Base-by-base conservation (phyloP, 768 basidiomycete genomes). In the Serendipita vermifera region DNA sequence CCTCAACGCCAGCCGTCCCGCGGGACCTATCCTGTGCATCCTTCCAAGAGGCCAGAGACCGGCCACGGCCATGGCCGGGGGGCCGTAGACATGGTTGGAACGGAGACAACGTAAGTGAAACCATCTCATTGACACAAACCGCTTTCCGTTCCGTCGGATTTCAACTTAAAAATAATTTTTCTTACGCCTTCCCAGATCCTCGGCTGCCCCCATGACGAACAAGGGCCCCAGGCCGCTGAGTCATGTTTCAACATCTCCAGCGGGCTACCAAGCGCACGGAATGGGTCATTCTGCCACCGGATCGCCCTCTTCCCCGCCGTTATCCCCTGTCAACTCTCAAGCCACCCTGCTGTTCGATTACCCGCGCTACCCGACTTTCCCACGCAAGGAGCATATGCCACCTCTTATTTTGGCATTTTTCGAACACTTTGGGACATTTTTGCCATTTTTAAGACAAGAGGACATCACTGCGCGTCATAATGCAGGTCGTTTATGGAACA, bases 341-440 rank as follows among this genome's bases (percentile, higher is more conserved):
- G 9, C 17, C 46, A n/a, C 39, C 7, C 17, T 26, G 15, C 26
- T 41, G 39, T 51, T 51, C 27, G 46, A 51, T 31, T 51, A 51
- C 29, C 46, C 46, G 9, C 46, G n/a, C 20, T 31, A 51, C 32
- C 46, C 46, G 5, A 51, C 46, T 9, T 51, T 51, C 22, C 46
- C 46, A n/a, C 9, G 46, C n/a, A 22, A 31, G 17, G 46, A 51
- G n/a, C 46, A 51, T 31, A 51, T 51, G 46, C 9, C 46, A 15
- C 20, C 27, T 15, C 29, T 51, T 20, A 31, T 51, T 27, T 31
- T 31, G 24, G 17, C 22, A n/a, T 51, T 51, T 29, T 51, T 51
- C 46, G 46, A 51, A 7, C 24, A 51, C 29, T 51, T 51, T 26
- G 46, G 46, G 5, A 7, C 46, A 9, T 51, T 51, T 51, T 51